Evolutionary conservation across 257 asterid genomes (phyloP), one percentile per base, ranked within the genome.

Genomic region (Rehmannia glutinosa): DNA sequence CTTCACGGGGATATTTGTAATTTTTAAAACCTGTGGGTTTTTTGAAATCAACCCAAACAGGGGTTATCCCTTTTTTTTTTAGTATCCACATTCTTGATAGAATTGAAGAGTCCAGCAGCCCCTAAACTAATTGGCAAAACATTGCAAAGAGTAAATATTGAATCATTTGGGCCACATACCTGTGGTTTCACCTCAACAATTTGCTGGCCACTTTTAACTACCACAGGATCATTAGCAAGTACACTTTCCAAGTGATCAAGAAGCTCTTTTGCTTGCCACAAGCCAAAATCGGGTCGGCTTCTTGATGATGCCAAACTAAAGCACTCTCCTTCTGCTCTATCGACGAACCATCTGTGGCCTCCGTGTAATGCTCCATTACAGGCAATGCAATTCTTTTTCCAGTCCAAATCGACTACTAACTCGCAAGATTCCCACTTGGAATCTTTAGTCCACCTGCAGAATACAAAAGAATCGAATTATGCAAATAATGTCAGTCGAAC

Each of bases 151-250:
- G n/a, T n/a, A n/a, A n/a, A n/a, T n/a, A n/a, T n/a, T n/a, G n/a
- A n/a, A n/a, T n/a, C n/a, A n/a, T 55, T 5, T 16, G 41, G 16
- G 10, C 6, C 11, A n/a, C 11, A 5, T 86, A 92, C 98, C 97
- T 87, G 98, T 35, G 97, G 97, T 72, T 89, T 92, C 19, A 92
- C 97, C 76, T 92, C 98, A 1, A 92, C 94, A 19, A 89, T 92
- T 49, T 87, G 89, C 54, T 89, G 98, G 42, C 98, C 98, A 19
- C 90, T 78, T 66, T 85, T 89, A 3, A 82, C 98, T 0, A 87
- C 80, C 0, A 85, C 98, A 0, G 97, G 96, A 43, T 89, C 98
- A 6, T 89, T 87, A 3, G 95, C 96, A 7, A 92, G 96, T 4
- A 92, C 97, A 7, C 85, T 86, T 32, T 92, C 97, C 19, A 92